Evolutionary conservation across 352 stramenopile species (phyloP).

Genomic region (Phytophthora pistaciae): DNA sequence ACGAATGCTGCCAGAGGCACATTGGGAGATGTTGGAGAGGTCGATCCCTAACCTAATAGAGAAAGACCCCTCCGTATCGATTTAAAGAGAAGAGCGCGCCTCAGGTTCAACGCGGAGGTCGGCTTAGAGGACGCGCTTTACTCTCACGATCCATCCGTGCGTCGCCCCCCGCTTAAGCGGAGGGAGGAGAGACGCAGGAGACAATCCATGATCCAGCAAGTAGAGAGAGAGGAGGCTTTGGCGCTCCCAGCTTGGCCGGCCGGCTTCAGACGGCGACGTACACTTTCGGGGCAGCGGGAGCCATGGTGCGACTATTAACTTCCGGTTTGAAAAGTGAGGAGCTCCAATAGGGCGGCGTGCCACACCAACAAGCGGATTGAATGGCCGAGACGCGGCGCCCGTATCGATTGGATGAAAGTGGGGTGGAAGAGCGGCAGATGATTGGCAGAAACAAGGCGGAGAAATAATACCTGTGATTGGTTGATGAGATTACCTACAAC

Average conservation of each 20-base stretch:
- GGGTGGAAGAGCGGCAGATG: neutral
- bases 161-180: constrained; percentile 13
- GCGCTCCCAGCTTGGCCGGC: too few species aligned
- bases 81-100: constrained; percentile 85
- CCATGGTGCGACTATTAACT: constrained; percentile 81
- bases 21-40: constrained; percentile 75
- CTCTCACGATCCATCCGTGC: constrained; percentile 87
- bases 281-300: constrained; percentile 83
- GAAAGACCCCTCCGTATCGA: constrained; percentile 62
- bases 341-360: neutral
- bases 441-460: constrained; percentile 11
- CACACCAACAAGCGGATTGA: constrained; percentile 37
- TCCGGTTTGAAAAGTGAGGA: constrained; percentile 91
- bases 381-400: constrained; percentile 29
- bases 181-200: constrained; percentile 44
- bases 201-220: constrained; percentile 54
- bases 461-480: constrained; percentile 6
- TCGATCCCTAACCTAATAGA: neutral
- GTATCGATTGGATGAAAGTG: constrained; percentile 44
- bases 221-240: neutral
- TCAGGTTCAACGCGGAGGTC: neutral
- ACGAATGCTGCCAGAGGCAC: constrained; percentile 75
- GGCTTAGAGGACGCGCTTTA: constrained; percentile 53
- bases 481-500: neutral
- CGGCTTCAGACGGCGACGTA: constrained; percentile 53